Evolutionary conservation across 1,139 yeast species (phyloP).

Genomic region (Pneumocystis canis): DNA sequence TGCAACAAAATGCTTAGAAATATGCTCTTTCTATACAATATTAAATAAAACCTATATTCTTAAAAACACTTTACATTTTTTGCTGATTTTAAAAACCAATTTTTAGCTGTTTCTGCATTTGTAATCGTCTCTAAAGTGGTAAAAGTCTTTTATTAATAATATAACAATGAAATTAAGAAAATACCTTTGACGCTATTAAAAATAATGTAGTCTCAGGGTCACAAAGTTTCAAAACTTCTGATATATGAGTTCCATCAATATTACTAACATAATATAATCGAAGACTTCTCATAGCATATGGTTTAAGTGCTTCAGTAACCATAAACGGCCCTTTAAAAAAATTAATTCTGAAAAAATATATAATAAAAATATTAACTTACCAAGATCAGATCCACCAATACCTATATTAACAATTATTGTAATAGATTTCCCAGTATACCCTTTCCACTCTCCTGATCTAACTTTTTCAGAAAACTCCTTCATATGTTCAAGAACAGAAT

Average conservation of each 20-base stretch:
- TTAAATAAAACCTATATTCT: not conserved
- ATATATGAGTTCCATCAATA: conserved; percentile 95
- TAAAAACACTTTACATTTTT: conserved; percentile 29
- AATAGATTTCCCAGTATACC: conserved; percentile 88
- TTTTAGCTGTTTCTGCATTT: conserved; percentile 87
- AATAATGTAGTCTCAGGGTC: conserved; percentile 87
- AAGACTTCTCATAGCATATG: conserved; percentile 57
- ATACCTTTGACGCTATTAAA: conserved; percentile 62
- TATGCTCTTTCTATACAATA: conserved; percentile 32
- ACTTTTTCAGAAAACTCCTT: conserved; percentile 81
- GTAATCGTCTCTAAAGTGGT: conserved; percentile 97
- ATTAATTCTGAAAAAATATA: not conserved
- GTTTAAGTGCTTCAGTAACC: conserved; percentile 91
- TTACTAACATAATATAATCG: conserved; percentile 87
- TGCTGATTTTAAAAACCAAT: conserved; percentile 73
- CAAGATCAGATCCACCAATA: conserved; percentile 96
- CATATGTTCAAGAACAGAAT: conserved; percentile 83
- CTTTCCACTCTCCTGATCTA: conserved; percentile 90
- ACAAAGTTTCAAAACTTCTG: conserved; percentile 66
- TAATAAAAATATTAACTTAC: conserved; percentile 72
- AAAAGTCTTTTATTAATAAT: conserved; percentile 45
- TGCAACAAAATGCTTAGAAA: conserved; percentile 96
- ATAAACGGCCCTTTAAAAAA: not conserved
- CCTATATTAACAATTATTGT: conserved; percentile 94
- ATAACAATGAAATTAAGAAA: not conserved